A percentile compares a stretch with the other conserved stretches of the same genome.
Evolutionary conservation across 2,329 filamentous ascomycete species (phyloP).

Genomic region (Aspergillus viridinutans): DNA sequence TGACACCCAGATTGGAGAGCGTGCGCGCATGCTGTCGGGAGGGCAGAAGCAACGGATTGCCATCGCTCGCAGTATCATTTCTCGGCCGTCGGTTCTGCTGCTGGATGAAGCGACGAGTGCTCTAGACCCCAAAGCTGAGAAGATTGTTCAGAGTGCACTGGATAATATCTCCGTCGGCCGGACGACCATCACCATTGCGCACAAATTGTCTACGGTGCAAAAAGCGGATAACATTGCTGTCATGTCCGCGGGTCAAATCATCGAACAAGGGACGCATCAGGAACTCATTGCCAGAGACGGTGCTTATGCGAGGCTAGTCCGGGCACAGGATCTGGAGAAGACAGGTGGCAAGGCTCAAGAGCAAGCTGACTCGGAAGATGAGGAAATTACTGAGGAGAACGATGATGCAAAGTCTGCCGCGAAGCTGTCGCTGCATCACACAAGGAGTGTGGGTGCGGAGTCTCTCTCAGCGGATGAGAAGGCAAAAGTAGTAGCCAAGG

Average conservation of each 20-base stretch:
- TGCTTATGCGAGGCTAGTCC: slow-evolving; percentile 40
- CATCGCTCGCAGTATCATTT: slow-evolving; percentile 76
- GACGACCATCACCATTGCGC: slow-evolving; percentile 39
- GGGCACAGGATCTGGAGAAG: slow-evolving; percentile 42
- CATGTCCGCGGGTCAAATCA: slow-evolving; percentile 36
- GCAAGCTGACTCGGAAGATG: slow-evolving; percentile 1
- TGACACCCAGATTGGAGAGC: slow-evolving; percentile 76
- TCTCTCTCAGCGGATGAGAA: not conserved
- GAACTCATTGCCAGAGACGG: slow-evolving; percentile 36
- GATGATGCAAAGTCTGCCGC: not conserved
- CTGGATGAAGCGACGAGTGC: slow-evolving; percentile 88
- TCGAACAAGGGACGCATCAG: slow-evolving; percentile 42
- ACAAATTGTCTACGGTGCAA: slow-evolving; percentile 41
- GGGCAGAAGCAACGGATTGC: slow-evolving; percentile 92
- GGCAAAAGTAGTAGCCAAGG: not conserved
- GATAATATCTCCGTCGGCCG: slow-evolving; percentile 62
- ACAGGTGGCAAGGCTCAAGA: slow-evolving; percentile 5
- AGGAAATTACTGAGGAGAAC: slow-evolving; percentile 11
- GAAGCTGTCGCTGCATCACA: not conserved
- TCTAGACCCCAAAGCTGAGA: slow-evolving; percentile 81
- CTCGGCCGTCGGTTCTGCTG: slow-evolving; percentile 74
- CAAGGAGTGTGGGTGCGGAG: not conserved
- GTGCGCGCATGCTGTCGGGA: slow-evolving; percentile 75
- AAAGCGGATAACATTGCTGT: slow-evolving; percentile 43
- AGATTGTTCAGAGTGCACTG: slow-evolving; percentile 76